Evolutionary conservation across 2,329 filamentous ascomycete species (phyloP).

Genomic region (Polytolypa hystricis): DNA sequence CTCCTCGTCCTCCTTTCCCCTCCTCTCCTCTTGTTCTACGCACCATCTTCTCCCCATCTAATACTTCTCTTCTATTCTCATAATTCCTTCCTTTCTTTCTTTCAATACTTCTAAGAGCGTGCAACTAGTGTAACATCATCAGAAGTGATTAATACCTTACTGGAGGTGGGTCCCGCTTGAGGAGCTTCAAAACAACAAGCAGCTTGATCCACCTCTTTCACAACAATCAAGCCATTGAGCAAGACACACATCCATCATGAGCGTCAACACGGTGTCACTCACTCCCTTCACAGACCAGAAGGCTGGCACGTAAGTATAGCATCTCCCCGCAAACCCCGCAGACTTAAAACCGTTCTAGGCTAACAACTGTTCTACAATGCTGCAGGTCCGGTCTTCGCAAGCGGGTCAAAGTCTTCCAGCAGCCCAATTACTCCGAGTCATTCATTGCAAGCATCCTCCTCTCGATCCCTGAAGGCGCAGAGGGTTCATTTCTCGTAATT

Average conservation of each 20-base stretch:
- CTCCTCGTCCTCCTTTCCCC: too few species aligned
- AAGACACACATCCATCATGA: constrained; percentile 45
- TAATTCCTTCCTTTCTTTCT: too few species aligned
- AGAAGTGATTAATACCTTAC: too few species aligned
- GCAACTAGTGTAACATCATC: too few species aligned
- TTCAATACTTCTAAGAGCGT: too few species aligned
- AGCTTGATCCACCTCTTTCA: too few species aligned
- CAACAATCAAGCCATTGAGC: background rate
- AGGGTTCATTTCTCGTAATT: constrained; percentile 86
- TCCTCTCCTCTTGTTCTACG: too few species aligned
- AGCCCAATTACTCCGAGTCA: constrained; percentile 89
- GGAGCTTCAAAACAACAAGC: too few species aligned
- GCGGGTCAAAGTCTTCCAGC: constrained; percentile 96
- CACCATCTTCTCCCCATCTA: too few species aligned
- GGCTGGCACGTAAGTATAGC: constrained; percentile 79
- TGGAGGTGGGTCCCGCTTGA: too few species aligned
- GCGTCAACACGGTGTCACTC: constrained; percentile 66
- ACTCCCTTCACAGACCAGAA: constrained; percentile 92
- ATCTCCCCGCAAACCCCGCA: constrained; percentile 14
- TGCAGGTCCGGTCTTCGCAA: constrained; percentile 90
- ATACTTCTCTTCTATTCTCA: too few species aligned
- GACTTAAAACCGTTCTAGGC: constrained; percentile 1
- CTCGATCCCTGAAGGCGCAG: constrained; percentile 86
- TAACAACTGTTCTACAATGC: constrained; percentile 14
- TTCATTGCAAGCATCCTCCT: constrained; percentile 91